A percentile compares a stretch with the other conserved stretches of the same genome.
These are phyloP conservation scores for Raddia guianensis DNA, from an alignment of 176 grass and related monocot species.

Conservation along the genomic window DNA sequence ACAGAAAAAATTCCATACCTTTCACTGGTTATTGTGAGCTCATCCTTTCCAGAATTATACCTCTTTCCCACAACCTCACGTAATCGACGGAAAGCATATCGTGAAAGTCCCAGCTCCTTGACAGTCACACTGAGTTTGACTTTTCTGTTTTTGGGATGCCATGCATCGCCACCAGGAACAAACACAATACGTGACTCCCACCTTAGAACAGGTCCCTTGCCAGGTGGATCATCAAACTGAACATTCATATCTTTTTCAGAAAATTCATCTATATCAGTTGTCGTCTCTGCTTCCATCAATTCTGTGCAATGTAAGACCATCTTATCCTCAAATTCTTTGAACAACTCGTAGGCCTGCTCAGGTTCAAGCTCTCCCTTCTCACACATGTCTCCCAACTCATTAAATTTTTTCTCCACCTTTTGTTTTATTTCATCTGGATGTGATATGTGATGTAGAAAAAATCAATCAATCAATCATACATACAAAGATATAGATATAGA, in stretches of 20 bases:
- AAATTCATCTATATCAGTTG: conserved; percentile 49
- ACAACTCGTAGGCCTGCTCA: conserved; percentile 80
- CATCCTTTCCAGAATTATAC: conserved; percentile 87
- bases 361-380: conserved; percentile 82
- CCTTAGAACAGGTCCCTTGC: conserved; percentile 80
- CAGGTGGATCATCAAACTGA: conserved; percentile 82
- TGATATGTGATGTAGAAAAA: conserved; percentile 33
- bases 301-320: conserved; percentile 64
- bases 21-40: conserved; percentile 87
- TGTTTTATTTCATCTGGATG: conserved; percentile 87
- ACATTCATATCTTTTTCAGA: conserved; percentile 47
- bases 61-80: conserved; percentile 89
- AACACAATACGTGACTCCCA: conserved; percentile 92
- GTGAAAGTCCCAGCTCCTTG: conserved; percentile 83
- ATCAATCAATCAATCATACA: not conserved
- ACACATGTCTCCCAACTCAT: conserved; percentile 82
- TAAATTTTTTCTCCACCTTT: conserved; percentile 81
- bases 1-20: conserved; percentile 56
- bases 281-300: conserved; percentile 60
- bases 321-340: conserved; percentile 90
- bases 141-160: conserved; percentile 91
- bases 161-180: conserved; percentile 83
- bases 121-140: conserved; percentile 90
- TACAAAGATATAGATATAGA: not conserved
- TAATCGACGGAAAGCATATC: conserved; percentile 68